Evolutionary conservation across 73 alveolate genomes (phyloP), one percentile per base, ranked within the genome.

Genomic region (Stentor roeselii): DNA sequence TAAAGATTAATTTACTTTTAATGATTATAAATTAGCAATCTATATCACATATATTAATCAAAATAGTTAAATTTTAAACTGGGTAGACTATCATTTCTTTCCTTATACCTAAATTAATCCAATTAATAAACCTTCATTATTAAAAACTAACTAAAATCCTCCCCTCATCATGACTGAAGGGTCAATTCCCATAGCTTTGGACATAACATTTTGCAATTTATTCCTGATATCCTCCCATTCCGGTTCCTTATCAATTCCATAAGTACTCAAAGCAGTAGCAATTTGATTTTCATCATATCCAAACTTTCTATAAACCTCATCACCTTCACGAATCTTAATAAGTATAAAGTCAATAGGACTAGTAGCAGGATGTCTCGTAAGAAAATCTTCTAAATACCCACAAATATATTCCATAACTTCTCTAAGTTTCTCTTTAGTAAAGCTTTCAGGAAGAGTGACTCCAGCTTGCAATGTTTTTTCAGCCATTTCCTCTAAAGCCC

Each of bases 371-470:
- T 67, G 80, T 1, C 80, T 67, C 21, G n/a, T 34, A 27, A 67
- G 37, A 67, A 27, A 67, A 1, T 2, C 42, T 21, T 67, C 80
- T 21, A 67, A 32, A 32, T 67, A 67, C 14, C 41, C 11, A 67
- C 80, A 67, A 30, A 67, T 67, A 34, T 67, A 67, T 30, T 67
- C 80, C 80, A 67, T 67, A 67, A 67, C 80, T 34, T 67, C 80
- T 67, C 80, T 67, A 21, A 67, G n/a, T 32, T 67, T 67, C 34
- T 67, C 80, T 67, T 67, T 67, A 67, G 80, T 67, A 1, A 67
- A 2, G 34, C 41, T 34, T 1, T 34, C 41, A 67, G 80, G 80
- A 2, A 67, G n/a, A 14, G 21, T 40, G 27, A 67, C 80, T 1
- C 37, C 37, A 67, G 41, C 80, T 67, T 67, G 80, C 11, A 67